Conservation (phyloP, 1,284 basidiomycete species). For the Cystobasidiaceae sp. region DNA sequence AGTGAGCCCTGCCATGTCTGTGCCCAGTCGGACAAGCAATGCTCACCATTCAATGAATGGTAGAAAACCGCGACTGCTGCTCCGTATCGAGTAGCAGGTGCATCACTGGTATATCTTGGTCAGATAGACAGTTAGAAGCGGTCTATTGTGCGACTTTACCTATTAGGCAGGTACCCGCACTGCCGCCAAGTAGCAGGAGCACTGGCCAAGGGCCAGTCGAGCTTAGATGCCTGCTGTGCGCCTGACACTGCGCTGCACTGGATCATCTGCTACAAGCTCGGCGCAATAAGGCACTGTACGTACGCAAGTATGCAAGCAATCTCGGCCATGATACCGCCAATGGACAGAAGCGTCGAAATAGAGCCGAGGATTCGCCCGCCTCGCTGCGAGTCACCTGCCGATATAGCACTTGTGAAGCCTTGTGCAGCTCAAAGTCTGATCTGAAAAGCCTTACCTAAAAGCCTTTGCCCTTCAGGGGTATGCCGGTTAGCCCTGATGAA, state of each 20-base stretch:
- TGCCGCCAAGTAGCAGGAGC: background rate
- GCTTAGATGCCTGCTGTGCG: constrained; percentile 5
- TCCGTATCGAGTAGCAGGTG: constrained; percentile 12
- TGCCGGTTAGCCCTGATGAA: constrained; percentile 5
- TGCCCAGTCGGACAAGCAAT: too few species aligned
- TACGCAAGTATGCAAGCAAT: constrained; percentile 25
- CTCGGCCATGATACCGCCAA: constrained; percentile 8
- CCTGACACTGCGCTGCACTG: constrained; percentile 3
- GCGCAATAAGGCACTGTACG: background rate
- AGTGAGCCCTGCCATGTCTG: too few species aligned
- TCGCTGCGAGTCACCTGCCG: background rate
- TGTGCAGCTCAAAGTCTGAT: background rate
- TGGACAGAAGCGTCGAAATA: background rate
- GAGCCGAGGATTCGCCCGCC: background rate
- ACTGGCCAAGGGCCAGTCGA: constrained; percentile 8
- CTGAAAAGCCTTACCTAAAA: background rate
- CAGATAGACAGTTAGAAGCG: too few species aligned
- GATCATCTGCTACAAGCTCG: background rate
- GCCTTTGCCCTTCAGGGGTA: constrained; percentile 5
- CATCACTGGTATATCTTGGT: constrained; percentile 7
- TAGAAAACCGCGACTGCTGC: constrained; percentile 5
- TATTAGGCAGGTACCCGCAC: constrained; percentile 13
- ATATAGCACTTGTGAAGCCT: too few species aligned
- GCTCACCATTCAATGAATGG: constrained; percentile 1
- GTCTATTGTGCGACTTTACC: background rate